Percentiles rank a stretch among this genome's conserved stretches.
phyloP scores from a whole-genome alignment of 106 monocot genomes.

The Platanthera zijinensis region DNA sequence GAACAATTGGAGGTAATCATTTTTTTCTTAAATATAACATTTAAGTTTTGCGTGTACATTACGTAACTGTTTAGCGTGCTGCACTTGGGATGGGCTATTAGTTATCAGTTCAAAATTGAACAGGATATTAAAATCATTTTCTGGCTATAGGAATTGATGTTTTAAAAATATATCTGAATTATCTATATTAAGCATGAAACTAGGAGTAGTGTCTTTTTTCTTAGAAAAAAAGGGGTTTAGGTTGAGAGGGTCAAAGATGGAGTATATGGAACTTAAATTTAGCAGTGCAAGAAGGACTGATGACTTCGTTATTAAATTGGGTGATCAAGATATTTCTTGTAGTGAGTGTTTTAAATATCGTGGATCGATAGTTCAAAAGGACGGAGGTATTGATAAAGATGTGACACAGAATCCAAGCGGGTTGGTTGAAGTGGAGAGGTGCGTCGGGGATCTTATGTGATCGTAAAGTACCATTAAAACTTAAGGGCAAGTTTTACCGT shows the following conservation, averaged over 20 bases:
- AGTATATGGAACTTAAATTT: background rate
- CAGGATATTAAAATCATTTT: background rate
- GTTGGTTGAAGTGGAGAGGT: too few species aligned
- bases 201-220: background rate
- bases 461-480: too few species aligned
- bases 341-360: too few species aligned
- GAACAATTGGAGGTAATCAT: constrained; percentile 22
- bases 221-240: too few species aligned
- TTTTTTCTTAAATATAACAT: background rate
- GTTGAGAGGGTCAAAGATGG: background rate
- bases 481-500: too few species aligned
- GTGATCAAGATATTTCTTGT: too few species aligned
- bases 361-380: too few species aligned
- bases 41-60: background rate
- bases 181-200: background rate
- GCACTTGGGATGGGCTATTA: background rate
- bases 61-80: background rate
- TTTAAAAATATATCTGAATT: background rate
- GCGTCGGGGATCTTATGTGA: too few species aligned
- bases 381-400: too few species aligned
- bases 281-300: too few species aligned
- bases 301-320: too few species aligned
- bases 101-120: background rate
- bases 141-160: background rate
- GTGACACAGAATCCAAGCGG: too few species aligned